Evolutionary conservation across 257 asterid species (phyloP).

Genomic region (Capsicum rhomboideum): DNA sequence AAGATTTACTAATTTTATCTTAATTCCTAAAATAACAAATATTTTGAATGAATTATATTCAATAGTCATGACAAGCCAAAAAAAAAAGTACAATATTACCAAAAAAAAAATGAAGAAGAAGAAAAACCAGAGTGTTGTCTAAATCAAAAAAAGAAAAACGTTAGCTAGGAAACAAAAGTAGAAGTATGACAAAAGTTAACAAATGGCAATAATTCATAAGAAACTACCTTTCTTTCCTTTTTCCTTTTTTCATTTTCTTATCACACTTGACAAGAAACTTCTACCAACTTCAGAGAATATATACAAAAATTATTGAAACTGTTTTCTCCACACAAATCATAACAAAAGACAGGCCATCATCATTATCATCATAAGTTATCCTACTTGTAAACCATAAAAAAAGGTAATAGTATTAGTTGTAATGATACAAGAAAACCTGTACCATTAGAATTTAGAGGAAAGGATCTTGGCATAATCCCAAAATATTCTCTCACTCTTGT

Average conservation of each 20-base stretch:
- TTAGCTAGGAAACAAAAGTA: background rate
- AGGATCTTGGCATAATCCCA: conserved; percentile 29
- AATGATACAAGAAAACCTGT: background rate
- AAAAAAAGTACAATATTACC: background rate
- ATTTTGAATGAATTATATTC: too few relatives aligned
- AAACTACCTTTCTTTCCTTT: background rate
- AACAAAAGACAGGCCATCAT: background rate
- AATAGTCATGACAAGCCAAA: too few relatives aligned
- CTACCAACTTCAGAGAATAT: background rate
- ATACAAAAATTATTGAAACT: background rate
- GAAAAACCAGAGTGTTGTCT: background rate
- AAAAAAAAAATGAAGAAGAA: background rate
- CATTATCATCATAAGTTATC: background rate
- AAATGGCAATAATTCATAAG: background rate
- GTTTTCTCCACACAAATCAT: background rate
- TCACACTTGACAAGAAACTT: background rate
- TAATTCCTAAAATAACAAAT: too few relatives aligned
- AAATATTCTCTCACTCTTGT: conserved; percentile 12
- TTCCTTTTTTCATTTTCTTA: background rate
- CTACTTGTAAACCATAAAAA: background rate
- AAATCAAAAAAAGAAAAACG: background rate
- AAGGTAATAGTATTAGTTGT: background rate
- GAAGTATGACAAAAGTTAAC: background rate
- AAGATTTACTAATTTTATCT: too few relatives aligned
- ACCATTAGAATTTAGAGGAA: background rate